Base-by-base conservation (phyloP, 176 grass and related monocot genomes). In the Ensete glaucum region DNA sequence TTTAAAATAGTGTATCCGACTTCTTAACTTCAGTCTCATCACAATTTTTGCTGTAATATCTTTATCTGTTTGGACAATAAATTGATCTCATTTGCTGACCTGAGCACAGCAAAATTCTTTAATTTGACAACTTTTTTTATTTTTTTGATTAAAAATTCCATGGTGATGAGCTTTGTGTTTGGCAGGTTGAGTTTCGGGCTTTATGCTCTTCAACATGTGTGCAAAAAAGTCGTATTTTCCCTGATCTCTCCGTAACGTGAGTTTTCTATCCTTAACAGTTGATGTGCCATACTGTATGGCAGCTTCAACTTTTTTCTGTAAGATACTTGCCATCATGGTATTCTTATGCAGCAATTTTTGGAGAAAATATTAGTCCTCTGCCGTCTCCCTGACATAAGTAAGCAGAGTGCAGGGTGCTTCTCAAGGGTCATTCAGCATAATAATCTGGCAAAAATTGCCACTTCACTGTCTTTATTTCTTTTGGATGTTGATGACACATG, bases 161-260 rank as follows among this genome's bases (percentile, higher is more conserved):
- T 52, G 34, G 24, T 19, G 13, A n/a, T 48, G 56, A 59, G 15
- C 72, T 49, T 78, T 68, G 49, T 71, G 57, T 78, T 81, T 50
- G 74, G 85, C 82, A 98, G 95, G 87, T 93, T 77, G 95, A 98
- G 84, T 93, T 98, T 56, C 88, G 88, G 59, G 83, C 86, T 82
- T 87, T 84, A 73, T 93, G 85, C 84, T 91, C 86, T 81, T 81
- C 85, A 71, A 81, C 88, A 71, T 98, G 88, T 82, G 78, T 87
- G 71, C 86, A 84, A 71, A 78, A 86, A 34, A 94, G 95, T 73
- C 83, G 90, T 62, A 64, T 91, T 83, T 77, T 99, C 66, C 88
- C 90, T 71, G 88, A 98, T 81, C 95, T 98, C 64, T 98, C 95
- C 73, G 74, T 67, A 72, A 80, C 89, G 95, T 93, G 88, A 80